phyloP scores from a whole-genome alignment of 805 yeast genomes.

The Cyberlindnera mycetangii region DNA sequence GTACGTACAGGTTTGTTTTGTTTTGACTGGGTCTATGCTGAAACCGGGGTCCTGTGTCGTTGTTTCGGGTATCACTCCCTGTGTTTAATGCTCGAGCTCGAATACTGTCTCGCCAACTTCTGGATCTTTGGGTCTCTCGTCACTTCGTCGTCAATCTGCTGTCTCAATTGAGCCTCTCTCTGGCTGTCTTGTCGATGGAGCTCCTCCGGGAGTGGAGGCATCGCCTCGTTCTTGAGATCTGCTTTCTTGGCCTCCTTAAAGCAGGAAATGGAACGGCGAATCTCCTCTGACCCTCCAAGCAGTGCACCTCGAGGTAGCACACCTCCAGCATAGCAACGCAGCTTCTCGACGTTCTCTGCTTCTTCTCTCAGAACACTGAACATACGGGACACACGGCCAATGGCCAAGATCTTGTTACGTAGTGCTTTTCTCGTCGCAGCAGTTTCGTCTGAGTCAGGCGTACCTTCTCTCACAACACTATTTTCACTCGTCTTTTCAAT shows the following conservation, averaged over 20 bases:
- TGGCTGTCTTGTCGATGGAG: slow-evolving; percentile 41
- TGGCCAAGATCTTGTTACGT: slow-evolving; percentile 87
- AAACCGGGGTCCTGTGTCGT: too few relatives aligned
- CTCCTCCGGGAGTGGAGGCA: slow-evolving; percentile 79
- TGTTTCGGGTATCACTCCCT: too few relatives aligned
- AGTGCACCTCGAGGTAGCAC: slow-evolving; percentile 82
- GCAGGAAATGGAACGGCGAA: slow-evolving; percentile 60
- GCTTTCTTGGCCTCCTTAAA: slow-evolving; percentile 83
- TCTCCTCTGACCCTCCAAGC: slow-evolving; percentile 78
- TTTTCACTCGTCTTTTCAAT: neutral
- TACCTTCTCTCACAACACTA: neutral
- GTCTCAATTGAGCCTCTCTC: slow-evolving; percentile 41
- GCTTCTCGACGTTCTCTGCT: slow-evolving; percentile 77
- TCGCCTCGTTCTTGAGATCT: slow-evolving; percentile 79
- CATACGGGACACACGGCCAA: slow-evolving; percentile 95
- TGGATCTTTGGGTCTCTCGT: slow-evolving; percentile 23
- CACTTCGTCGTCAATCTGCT: slow-evolving; percentile 32
- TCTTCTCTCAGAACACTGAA: slow-evolving; percentile 85
- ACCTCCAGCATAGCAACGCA: slow-evolving; percentile 74
- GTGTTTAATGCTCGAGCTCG: slow-evolving; percentile 8
- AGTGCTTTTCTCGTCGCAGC: slow-evolving; percentile 49
- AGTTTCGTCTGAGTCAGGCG: slow-evolving; percentile 18
- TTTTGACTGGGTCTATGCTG: too few relatives aligned
- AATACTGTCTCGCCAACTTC: slow-evolving; percentile 27
- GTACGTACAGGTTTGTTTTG: too few relatives aligned